Base-by-base conservation (phyloP, 495 filamentous ascomycete species). In the Neurospora pannonica region DNA sequence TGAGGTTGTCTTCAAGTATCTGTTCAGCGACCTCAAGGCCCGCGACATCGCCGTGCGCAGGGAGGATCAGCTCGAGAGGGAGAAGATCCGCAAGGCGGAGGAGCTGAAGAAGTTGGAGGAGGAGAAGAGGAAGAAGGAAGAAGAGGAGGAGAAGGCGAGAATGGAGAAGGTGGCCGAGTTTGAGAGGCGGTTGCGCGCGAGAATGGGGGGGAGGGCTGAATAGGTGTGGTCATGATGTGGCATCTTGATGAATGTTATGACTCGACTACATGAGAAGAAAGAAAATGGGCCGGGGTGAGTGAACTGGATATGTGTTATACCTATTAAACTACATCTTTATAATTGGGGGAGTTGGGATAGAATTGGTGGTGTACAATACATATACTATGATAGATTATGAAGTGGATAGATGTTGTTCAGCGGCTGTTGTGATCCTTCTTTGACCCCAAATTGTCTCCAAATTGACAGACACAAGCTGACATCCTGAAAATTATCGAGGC, bases 11-110 rank as follows among this genome's bases (percentile, higher is more conserved):
- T 85, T 99, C 74, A 98, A 99, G 88, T 80, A 79, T 38, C 76
- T 92, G 24, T 99, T 98, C 81, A 97, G 93, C 79, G 96, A 99
- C 81, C 97, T 92, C 84, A 90, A 88, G 72, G 95, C 96, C 6
- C 95, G 97, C 81, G 97, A 98, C 81, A 98, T 99, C 78, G 97
- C 96, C 17, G 83, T 90, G 31, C 89, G 96, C 76, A 85, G 96
- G 69, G 89, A 90, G 19, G 96, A 98, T 80, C 96, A 99, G 86
- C 83, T 97, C n/a, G 86, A 90, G 83, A 85, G 88, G 67, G 95
- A 98, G 85, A 82, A 85, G 46, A 84, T 83, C 38, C 86, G 95
- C 73, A 91, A 91, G 81, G 84, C 84, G 74, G 87, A 84, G 74
- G 93, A 95, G 84, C 81, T 81, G 71, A 80, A 84, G 70, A 83